A percentile compares a stretch with the other conserved stretches of the same genome.
These are phyloP conservation scores for Blastocystis sp. DNA, from an alignment of 352 stramenopile genomes.

Conservation along the genomic window DNA sequence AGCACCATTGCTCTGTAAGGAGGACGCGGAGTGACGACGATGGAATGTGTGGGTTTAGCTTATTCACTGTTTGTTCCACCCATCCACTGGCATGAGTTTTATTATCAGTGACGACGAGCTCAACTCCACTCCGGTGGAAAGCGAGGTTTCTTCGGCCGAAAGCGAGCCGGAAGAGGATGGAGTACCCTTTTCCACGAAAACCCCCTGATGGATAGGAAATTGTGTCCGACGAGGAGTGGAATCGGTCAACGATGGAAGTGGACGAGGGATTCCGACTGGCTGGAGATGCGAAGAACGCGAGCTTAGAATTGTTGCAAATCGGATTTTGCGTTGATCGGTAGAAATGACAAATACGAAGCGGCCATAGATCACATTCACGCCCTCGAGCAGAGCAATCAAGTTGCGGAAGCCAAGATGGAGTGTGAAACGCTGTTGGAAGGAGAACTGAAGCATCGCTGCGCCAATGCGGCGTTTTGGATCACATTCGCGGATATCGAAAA, in stretches of 20 bases:
- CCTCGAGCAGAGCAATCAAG: background rate
- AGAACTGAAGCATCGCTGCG: constrained; percentile 40
- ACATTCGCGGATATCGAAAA: constrained; percentile 4
- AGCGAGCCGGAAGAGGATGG: background rate
- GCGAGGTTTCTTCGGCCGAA: background rate
- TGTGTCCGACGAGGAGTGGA: background rate
- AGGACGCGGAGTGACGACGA: background rate
- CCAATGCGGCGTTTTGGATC: constrained; percentile 50
- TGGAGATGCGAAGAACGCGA: background rate
- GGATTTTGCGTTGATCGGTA: background rate
- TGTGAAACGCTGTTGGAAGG: background rate
- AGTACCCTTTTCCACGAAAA: background rate
- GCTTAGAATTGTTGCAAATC: background rate
- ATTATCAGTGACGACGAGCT: background rate
- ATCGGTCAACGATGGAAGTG: background rate
- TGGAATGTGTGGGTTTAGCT: background rate
- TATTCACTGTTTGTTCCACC: constrained; percentile 11
- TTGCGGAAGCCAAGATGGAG: background rate
- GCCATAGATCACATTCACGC: background rate
- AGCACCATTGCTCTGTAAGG: constrained; percentile 29
- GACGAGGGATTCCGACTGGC: background rate
- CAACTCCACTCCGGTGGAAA: background rate
- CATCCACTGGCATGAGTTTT: background rate
- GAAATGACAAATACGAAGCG: constrained; percentile 46
- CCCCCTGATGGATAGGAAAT: background rate